Conservation (phyloP, 352 stramenopile species). For the Phytopythium sindhum region DNA sequence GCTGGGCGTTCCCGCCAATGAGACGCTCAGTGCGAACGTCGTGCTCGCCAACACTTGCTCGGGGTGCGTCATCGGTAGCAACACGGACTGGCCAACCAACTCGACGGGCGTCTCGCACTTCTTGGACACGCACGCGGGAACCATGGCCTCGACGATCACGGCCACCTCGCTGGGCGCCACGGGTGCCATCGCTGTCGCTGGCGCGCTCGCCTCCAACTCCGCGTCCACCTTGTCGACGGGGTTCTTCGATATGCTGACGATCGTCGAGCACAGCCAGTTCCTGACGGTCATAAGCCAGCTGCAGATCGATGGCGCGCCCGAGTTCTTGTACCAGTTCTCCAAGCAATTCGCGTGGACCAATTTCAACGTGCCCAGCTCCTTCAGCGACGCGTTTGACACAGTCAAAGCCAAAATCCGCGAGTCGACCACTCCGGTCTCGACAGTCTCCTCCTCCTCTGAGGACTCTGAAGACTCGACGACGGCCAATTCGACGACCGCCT, state of each 20-base stretch:
- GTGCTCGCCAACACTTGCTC: conserved; percentile 70
- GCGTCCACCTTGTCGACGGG: conserved; percentile 52
- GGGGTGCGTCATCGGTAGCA: conserved; percentile 80
- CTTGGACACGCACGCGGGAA: conserved; percentile 65
- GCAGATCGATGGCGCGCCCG: conserved; percentile 61
- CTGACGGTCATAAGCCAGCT: conserved; percentile 83
- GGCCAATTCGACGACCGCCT: conserved; percentile 10
- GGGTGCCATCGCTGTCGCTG: conserved; percentile 32
- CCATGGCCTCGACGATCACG: conserved; percentile 58
- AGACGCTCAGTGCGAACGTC: conserved; percentile 44
- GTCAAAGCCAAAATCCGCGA: conserved; percentile 6
- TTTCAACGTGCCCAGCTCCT: conserved; percentile 73
- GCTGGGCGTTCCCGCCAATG: conserved; percentile 37
- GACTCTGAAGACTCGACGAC: neutral
- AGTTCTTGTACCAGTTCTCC: conserved; percentile 80
- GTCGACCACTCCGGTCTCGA: neutral
- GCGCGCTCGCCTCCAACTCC: conserved; percentile 62
- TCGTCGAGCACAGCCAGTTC: conserved; percentile 85
- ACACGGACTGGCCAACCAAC: conserved; percentile 79
- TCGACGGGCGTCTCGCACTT: conserved; percentile 65
- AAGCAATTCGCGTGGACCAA: conserved; percentile 85
- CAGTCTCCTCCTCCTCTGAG: neutral
- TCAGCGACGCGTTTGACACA: conserved; percentile 17
- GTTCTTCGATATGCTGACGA: conserved; percentile 86
- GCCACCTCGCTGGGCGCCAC: conserved; percentile 51